Percentiles rank a stretch among this genome's conserved stretches.
These are phyloP conservation scores for Solanum rostratum DNA, from an alignment of 257 asterid genomes.

Conservation along the genomic window DNA sequence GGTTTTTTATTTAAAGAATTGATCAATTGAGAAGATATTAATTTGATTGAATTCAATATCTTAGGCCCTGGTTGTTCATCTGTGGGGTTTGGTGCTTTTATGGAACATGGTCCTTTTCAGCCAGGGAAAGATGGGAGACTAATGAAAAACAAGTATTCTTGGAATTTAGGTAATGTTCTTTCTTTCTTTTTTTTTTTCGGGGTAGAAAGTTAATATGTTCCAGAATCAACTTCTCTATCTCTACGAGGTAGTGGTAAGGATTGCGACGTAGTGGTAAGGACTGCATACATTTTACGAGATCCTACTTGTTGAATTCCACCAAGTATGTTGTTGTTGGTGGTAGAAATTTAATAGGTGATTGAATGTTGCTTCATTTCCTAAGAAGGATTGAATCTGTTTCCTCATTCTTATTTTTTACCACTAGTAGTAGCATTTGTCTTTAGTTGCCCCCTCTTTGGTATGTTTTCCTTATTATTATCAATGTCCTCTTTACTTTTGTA, in stretches of 20 bases:
- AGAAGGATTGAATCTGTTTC: too few species aligned
- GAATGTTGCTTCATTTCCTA: neutral
- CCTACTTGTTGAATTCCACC: too few species aligned
- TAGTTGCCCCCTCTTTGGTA: neutral
- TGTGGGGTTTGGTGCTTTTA: constrained; percentile 17
- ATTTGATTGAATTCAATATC: neutral
- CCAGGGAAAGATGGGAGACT: constrained; percentile 7
- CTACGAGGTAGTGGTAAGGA: too few species aligned
- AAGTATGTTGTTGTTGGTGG: too few species aligned
- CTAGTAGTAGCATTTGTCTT: neutral
- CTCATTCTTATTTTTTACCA: too few species aligned
- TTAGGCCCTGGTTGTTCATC: constrained; percentile 25
- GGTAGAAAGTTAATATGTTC: too few species aligned
- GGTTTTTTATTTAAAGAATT: neutral
- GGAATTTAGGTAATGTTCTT: constrained; percentile 16
- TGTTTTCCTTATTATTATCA: neutral
- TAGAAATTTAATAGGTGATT: too few species aligned
- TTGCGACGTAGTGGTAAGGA: too few species aligned
- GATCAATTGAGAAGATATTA: neutral
- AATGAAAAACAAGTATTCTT: constrained; percentile 11
- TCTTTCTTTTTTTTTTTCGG: neutral
- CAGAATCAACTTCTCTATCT: too few species aligned
- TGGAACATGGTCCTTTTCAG: constrained; percentile 22
- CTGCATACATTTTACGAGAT: too few species aligned
- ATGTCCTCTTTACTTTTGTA: neutral